Evolutionary conservation across 306 rosid genomes (phyloP).

Genomic region (Glycine soja): DNA sequence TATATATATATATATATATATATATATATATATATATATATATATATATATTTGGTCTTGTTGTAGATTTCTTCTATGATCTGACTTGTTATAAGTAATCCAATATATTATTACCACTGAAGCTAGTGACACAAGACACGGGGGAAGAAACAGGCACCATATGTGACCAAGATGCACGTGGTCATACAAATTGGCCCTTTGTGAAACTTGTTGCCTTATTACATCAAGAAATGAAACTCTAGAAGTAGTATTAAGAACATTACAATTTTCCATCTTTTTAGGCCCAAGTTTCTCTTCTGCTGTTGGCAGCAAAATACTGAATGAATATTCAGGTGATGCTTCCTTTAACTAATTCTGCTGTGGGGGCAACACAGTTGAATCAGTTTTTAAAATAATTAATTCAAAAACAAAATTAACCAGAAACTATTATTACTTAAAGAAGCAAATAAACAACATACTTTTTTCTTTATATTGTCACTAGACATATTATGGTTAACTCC

Average conservation of each 20-base stretch:
- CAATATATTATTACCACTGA: conserved; percentile 54
- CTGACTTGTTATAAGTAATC: conserved; percentile 64
- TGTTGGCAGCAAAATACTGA: conserved; percentile 24
- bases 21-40: too few relatives aligned
- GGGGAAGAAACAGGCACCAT: conserved; percentile 70
- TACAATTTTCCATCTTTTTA: conserved; percentile 62
- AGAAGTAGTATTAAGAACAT: conserved; percentile 50
- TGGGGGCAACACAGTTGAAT: neutral
- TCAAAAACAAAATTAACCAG: conserved; percentile 17
- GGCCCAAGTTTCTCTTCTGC: conserved; percentile 63
- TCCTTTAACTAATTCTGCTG: neutral
- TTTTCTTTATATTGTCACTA: conserved; percentile 78
- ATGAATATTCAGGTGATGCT: conserved; percentile 25
- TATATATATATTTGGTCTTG: conserved; percentile 53
- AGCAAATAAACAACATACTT: conserved; percentile 54
- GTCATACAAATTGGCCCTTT: conserved; percentile 52
- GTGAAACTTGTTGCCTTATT: conserved; percentile 69
- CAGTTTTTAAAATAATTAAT: conserved; percentile 20
- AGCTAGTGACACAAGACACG: conserved; percentile 59
- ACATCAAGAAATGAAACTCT: conserved; percentile 50
- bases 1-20: too few relatives aligned
- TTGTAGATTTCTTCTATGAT: conserved; percentile 50
- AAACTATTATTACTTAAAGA: conserved; percentile 22
- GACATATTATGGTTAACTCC: conserved; percentile 88
- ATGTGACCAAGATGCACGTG: conserved; percentile 60